phyloP scores from a whole-genome alignment of 805 yeast genomes.

The Lipomyces sp. region DNA sequence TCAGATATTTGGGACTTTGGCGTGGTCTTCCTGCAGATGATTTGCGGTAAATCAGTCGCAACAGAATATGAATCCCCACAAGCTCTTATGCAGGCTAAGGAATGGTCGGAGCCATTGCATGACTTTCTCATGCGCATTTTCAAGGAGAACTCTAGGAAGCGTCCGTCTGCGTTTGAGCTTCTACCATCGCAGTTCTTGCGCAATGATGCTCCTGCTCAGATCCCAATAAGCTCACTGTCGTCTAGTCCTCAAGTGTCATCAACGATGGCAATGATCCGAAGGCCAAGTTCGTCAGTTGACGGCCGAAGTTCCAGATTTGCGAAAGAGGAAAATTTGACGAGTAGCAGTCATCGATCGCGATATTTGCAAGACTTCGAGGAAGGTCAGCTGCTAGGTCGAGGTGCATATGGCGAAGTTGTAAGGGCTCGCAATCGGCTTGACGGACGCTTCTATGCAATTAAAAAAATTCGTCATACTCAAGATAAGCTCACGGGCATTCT shows the following conservation, averaged over 20 bases:
- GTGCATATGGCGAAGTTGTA: constrained; percentile 99
- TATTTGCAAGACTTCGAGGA: constrained; percentile 95
- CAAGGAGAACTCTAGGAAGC: constrained; percentile 63
- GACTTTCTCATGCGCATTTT: constrained; percentile 73
- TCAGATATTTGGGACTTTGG: constrained; percentile 96
- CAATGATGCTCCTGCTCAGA: constrained; percentile 46
- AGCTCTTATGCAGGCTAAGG: constrained; percentile 59
- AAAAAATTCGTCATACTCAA: constrained; percentile 83
- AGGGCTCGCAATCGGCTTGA: constrained; percentile 92
- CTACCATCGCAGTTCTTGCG: constrained; percentile 83
- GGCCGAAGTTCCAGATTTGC: constrained; percentile 26
- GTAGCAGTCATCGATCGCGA: constrained; percentile 55
- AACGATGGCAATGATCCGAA: constrained; percentile 6
- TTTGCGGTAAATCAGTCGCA: constrained; percentile 62
- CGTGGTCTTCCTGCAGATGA: constrained; percentile 68
- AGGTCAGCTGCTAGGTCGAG: constrained; percentile 85
- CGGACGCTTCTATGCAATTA: constrained; percentile 93
- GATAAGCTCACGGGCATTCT: constrained; percentile 78
- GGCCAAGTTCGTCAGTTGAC: constrained; percentile 26
- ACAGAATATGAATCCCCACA: constrained; percentile 63
- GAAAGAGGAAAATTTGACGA: constrained; percentile 13
- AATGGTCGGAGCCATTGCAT: constrained; percentile 60
- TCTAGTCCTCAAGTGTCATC: constrained; percentile 16
- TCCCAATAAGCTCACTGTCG: constrained; percentile 8
- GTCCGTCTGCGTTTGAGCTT: constrained; percentile 84